Evolutionary conservation across 805 yeast species (phyloP).

Genomic region (Wickerhamiella bombiphila): DNA sequence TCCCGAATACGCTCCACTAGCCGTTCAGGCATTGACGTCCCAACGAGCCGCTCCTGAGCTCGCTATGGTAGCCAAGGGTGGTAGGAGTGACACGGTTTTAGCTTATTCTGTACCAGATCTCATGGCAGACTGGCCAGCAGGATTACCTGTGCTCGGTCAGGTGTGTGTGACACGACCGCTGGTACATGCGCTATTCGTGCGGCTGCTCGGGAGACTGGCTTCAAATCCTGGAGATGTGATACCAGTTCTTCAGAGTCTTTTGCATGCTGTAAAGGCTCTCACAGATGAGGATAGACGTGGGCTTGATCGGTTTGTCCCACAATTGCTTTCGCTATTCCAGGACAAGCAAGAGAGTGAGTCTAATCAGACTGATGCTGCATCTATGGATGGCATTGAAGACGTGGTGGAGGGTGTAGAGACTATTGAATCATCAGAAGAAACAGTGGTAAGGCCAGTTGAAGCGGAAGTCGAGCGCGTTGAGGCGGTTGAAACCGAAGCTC

Average conservation of each 20-base stretch:
- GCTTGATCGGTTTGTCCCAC: slow-evolving; percentile 3
- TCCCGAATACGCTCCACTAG: slow-evolving; percentile 18
- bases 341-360: slow-evolving; percentile 1
- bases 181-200: slow-evolving; percentile 27
- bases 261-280: slow-evolving; percentile 16
- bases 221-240: slow-evolving; percentile 13
- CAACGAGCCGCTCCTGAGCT: slow-evolving; percentile 40
- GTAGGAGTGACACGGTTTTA: slow-evolving; percentile 29
- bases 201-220: slow-evolving; percentile 24
- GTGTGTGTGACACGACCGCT: slow-evolving; percentile 24
- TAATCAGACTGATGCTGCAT: no score
- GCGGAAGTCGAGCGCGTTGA: no score
- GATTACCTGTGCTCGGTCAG: slow-evolving; percentile 23
- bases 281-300: background rate
- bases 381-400: no score
- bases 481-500: no score
- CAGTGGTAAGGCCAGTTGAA: no score
- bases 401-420: no score
- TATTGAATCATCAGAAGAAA: no score
- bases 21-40: slow-evolving; percentile 10
- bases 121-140: slow-evolving; percentile 37
- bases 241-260: slow-evolving; percentile 18
- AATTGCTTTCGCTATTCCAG: slow-evolving; percentile 2
- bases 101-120: slow-evolving; percentile 40
- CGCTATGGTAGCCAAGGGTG: slow-evolving; percentile 29